Evolutionary conservation across 768 basidiomycete species (phyloP), one percentile per base, ranked within the genome.

Genomic region (Amanita exitialis): DNA sequence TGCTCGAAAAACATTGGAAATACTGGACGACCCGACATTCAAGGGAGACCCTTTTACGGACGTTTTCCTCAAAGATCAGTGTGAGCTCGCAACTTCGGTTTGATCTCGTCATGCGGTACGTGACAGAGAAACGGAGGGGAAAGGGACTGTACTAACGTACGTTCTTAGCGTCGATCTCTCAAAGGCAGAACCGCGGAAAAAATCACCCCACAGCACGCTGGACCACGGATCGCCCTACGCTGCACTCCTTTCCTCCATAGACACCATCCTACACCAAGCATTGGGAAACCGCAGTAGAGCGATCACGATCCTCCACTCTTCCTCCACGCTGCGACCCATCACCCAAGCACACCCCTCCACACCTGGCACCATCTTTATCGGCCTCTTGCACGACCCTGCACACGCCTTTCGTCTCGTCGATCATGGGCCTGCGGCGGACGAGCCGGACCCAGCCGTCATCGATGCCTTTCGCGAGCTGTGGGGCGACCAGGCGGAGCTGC

Each of bases 401-500:
- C 68, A 87, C 53, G 90, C 91, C 2, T 82, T 83, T 56, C 81
- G 90, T 7, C 79, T 97, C 1, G 87, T 98, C 23, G 96, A 98
- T 58, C 89, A 93, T 55, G 95, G 95, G 2, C 95, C 95, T 1
- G 63, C 84, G 0, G 87, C 81, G 46, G 80, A 81, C 9, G 81
- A 83, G 35, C 61, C 73, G 38, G 74, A 83, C 45, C 67, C 72
- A 20, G 63, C 69, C 8, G 72, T 65, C 4, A 71, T 76, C 0
- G 66, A 75, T 41, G 72, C 70, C 3, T 99, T 96, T 74, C 80
- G 84, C 20, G 76, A 80, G 4, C 71, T 98, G 57, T 99, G 96
- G 96, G 95, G 94, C 0, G 70, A 78, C 35, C 95, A 92, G 64
- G 83, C 93, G 0, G 95, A 98, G 61, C 71, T 97, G 15, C 78